Evolutionary conservation across 2,329 filamentous ascomycete genomes (phyloP).

Genomic region (Xylariaceae sp.): DNA sequence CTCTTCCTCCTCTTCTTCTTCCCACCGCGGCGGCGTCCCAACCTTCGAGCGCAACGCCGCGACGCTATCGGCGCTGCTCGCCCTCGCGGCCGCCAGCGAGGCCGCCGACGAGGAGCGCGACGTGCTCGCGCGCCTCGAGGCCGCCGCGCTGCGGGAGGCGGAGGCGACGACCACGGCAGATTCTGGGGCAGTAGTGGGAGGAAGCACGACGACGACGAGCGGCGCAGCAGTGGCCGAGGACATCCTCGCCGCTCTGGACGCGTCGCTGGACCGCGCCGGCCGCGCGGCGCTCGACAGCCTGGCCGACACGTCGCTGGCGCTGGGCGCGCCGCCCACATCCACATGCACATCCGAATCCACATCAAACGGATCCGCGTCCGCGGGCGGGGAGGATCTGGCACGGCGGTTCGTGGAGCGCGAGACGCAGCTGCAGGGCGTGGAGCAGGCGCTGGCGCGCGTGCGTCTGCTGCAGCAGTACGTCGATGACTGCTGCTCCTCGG

Average conservation of each 20-base stretch:
- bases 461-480: constrained; percentile 50
- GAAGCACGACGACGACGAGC: constrained; percentile 4
- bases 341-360: too few relatives aligned
- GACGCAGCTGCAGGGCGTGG: constrained; percentile 34
- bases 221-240: constrained; percentile 25
- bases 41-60: constrained; percentile 81
- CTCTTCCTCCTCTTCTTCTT: not conserved
- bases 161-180: constrained; percentile 21
- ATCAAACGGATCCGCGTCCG: too few relatives aligned
- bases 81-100: constrained; percentile 70
- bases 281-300: constrained; percentile 49
- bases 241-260: constrained; percentile 47
- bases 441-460: constrained; percentile 49
- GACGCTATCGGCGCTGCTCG: constrained; percentile 67
- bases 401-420: too few relatives aligned
- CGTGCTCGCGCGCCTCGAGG: constrained; percentile 51
- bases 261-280: constrained; percentile 48
- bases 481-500: too few relatives aligned
- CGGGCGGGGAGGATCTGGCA: too few relatives aligned
- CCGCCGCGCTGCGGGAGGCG: constrained; percentile 40
- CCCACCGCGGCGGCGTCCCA: constrained; percentile 55
- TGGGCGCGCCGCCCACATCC: too few relatives aligned
- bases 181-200: not conserved
- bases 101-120: constrained; percentile 63
- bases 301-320: constrained; percentile 40